phyloP scores from a whole-genome alignment of 148 eudicot genomes.

The Hydrangea macrophylla region DNA sequence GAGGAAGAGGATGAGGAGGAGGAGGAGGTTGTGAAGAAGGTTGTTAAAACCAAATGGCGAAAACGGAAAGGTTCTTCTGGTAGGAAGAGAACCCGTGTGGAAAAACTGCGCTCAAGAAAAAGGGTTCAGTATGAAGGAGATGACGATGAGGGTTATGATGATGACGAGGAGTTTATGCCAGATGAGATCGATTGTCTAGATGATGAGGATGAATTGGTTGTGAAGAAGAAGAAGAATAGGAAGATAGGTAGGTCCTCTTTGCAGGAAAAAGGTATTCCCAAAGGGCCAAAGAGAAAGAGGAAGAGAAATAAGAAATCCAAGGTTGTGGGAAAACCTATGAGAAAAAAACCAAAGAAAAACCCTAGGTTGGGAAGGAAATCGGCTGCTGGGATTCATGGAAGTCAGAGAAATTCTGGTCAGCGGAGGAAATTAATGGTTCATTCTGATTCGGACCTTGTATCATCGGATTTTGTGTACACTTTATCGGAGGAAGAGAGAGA shows the following conservation, averaged over 20 bases:
- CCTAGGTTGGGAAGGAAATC: conserved; percentile 26
- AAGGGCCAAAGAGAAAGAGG: conserved; percentile 28
- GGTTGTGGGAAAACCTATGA: conserved; percentile 31
- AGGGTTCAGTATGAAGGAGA: conserved; percentile 32
- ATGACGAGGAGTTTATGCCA: conserved; percentile 53
- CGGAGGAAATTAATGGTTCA: conserved; percentile 34
- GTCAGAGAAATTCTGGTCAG: conserved; percentile 29
- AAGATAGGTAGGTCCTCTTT: conserved; percentile 29
- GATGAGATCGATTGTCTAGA: conserved; percentile 32
- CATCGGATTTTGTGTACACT: conserved; percentile 71
- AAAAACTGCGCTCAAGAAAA: conserved; percentile 37
- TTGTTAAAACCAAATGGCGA: conserved; percentile 29
- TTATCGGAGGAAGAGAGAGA: conserved; percentile 98
- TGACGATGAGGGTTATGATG: conserved; percentile 36
- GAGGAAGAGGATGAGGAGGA: conserved; percentile 45
- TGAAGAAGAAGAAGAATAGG: conserved; percentile 26
- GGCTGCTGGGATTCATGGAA: conserved; percentile 25
- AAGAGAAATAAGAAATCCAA: conserved; percentile 25
- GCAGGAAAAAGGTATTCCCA: conserved; percentile 28
- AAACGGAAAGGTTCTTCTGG: conserved; percentile 25
- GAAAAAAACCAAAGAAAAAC: conserved; percentile 30
- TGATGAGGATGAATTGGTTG: conserved; percentile 10
- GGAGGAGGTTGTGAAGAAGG: conserved; percentile 34
- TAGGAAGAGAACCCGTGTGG: conserved; percentile 26
- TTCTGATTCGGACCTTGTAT: conserved; percentile 67